Conservation (phyloP, 305 asterid species). For the Fraxinus baroniana region DNA sequence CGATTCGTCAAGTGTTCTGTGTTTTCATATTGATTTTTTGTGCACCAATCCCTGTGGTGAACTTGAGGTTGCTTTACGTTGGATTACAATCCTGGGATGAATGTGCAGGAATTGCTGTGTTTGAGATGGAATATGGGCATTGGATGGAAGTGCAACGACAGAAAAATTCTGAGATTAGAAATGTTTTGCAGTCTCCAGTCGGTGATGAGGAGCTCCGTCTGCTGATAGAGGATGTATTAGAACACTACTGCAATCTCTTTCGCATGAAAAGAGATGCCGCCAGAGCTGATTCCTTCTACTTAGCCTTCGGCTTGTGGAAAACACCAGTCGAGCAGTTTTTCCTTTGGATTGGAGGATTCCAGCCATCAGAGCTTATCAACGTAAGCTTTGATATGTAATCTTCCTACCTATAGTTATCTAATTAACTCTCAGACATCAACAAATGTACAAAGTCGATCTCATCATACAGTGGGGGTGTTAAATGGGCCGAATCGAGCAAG, state of each 20-base stretch:
- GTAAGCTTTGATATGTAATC: conserved; percentile 32
- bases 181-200: conserved; percentile 51
- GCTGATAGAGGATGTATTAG: conserved; percentile 52
- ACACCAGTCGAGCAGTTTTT: conserved; percentile 80
- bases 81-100: background rate
- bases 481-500: background rate
- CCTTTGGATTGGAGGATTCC: conserved; percentile 91
- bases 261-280: conserved; percentile 79
- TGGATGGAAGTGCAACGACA: conserved; percentile 79
- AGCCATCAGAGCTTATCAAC: conserved; percentile 87
- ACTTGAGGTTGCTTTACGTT: background rate
- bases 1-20: too few species aligned
- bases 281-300: conserved; percentile 72
- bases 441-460: background rate
- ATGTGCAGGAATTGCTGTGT: conserved; percentile 58
- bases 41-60: background rate
- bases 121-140: conserved; percentile 73
- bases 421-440: background rate
- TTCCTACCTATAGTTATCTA: background rate
- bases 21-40: background rate
- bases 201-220: conserved; percentile 54
- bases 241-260: conserved; percentile 69
- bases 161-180: conserved; percentile 58
- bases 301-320: conserved; percentile 80
- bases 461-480: background rate